These are phyloP conservation scores for Trametes gibbosa DNA, from an alignment of 768 basidiomycete species.

Conservation along the genomic window DNA sequence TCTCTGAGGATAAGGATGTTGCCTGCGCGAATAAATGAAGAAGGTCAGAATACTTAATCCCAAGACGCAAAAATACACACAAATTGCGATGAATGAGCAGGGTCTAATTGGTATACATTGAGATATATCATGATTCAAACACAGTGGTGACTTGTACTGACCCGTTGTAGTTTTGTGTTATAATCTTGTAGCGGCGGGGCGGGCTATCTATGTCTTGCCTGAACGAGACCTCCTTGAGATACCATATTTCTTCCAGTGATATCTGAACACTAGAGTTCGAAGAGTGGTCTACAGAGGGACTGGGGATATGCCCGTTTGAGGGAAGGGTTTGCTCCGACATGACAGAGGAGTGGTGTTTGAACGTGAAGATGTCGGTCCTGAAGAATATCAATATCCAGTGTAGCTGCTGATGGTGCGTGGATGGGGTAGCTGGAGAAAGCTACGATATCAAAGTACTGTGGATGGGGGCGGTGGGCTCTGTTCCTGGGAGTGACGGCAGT, in stretches of 20 bases:
- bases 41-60: background rate
- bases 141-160: constrained; percentile 33
- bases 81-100: constrained; percentile 89
- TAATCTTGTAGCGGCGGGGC: constrained; percentile 49
- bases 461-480: too few species aligned
- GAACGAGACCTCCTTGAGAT: constrained; percentile 67
- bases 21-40: constrained; percentile 41
- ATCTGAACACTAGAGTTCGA: background rate
- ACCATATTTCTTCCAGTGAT: constrained; percentile 59
- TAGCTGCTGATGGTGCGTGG: too few species aligned
- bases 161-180: constrained; percentile 87
- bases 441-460: too few species aligned
- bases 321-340: background rate
- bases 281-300: background rate
- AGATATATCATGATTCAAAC: background rate
- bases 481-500: too few species aligned
- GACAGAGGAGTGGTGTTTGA: background rate
- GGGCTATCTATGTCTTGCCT: constrained; percentile 28
- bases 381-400: background rate
- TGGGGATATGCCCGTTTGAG: too few species aligned
- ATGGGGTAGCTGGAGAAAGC: too few species aligned
- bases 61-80: constrained; percentile 38
- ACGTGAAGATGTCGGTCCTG: background rate
- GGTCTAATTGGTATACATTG: constrained; percentile 47
- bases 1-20: constrained; percentile 89